Percentiles rank a stretch among this genome's conserved stretches.
phyloP scores from a whole-genome alignment of 116 monocot species.

The Posidonia oceanica region DNA sequence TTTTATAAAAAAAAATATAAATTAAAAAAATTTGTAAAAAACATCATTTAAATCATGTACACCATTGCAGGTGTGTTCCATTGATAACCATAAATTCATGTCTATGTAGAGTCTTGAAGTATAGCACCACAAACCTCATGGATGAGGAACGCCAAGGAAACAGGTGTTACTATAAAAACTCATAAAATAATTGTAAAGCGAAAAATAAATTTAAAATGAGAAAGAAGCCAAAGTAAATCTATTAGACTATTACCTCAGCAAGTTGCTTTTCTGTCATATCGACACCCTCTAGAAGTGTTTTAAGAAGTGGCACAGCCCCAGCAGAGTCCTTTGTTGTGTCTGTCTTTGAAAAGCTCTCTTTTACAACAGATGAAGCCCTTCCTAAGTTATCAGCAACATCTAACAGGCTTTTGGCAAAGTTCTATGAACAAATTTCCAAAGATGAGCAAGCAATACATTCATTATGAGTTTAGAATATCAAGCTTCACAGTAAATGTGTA shows the following conservation, averaged over 20 bases:
- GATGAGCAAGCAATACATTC: neutral
- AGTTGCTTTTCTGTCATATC: conserved; percentile 97
- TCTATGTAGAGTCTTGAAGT: too few relatives aligned
- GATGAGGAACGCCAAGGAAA: too few relatives aligned
- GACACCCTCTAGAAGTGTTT: conserved; percentile 80
- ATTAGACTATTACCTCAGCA: conserved; percentile 35
- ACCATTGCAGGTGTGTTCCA: too few relatives aligned
- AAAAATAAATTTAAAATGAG: too few relatives aligned
- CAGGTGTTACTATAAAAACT: too few relatives aligned
- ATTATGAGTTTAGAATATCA: neutral
- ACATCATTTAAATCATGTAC: too few relatives aligned
- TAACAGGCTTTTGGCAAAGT: conserved; percentile 71
- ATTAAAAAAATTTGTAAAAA: too few relatives aligned
- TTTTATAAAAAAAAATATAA: too few relatives aligned
- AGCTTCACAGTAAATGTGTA: neutral
- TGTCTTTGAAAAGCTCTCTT: conserved; percentile 72
- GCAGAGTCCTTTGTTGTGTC: conserved; percentile 44
- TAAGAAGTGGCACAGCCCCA: conserved; percentile 57
- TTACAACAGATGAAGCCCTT: conserved; percentile 80
- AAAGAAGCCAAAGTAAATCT: neutral
- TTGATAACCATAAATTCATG: too few relatives aligned
- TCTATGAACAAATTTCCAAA: conserved; percentile 20
- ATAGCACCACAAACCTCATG: too few relatives aligned
- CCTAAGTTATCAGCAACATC: conserved; percentile 94
- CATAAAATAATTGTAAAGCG: too few relatives aligned